A percentile compares a stretch with the other conserved stretches of the same genome.
Evolutionary conservation across 2,329 filamentous ascomycete species (phyloP).

Genomic region (Neofusicoccum ribis): DNA sequence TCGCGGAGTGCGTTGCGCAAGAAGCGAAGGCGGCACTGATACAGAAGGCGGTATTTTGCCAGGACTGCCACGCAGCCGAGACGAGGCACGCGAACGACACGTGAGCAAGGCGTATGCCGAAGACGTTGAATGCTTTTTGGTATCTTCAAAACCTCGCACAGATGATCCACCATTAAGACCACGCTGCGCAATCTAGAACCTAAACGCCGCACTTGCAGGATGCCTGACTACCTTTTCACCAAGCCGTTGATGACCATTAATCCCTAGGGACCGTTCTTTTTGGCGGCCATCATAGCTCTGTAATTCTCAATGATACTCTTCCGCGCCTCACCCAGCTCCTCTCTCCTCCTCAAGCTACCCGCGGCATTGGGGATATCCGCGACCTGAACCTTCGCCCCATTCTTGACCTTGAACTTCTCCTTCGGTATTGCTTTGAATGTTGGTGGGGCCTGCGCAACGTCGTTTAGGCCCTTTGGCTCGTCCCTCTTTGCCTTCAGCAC

Average conservation of each 20-base stretch:
- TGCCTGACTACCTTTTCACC: neutral
- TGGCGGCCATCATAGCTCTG: slow-evolving; percentile 38
- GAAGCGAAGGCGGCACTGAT: no score
- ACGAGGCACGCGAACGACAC: neutral
- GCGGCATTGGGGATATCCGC: slow-evolving; percentile 67
- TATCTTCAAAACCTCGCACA: neutral
- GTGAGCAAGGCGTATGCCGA: neutral
- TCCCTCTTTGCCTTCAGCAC: slow-evolving; percentile 59
- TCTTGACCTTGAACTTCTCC: slow-evolving; percentile 65
- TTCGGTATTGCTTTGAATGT: slow-evolving; percentile 63
- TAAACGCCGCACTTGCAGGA: neutral
- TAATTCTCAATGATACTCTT: slow-evolving; percentile 73
- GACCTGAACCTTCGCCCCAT: slow-evolving; percentile 66
- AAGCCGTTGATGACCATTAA: neutral
- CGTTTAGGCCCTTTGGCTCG: slow-evolving; percentile 50
- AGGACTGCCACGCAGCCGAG: neutral
- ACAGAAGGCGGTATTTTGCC: no score
- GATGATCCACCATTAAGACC: neutral
- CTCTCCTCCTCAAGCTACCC: slow-evolving; percentile 70
- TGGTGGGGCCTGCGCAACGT: slow-evolving; percentile 74
- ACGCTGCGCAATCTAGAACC: neutral
- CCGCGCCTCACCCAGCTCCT: slow-evolving; percentile 70
- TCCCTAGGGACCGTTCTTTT: neutral
- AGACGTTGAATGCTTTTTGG: neutral
- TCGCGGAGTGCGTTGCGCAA: no score